A percentile compares a stretch with the other conserved stretches of the same genome.
Conservation (phyloP, 257 asterid genomes). For the Solanum okadae region DNA sequence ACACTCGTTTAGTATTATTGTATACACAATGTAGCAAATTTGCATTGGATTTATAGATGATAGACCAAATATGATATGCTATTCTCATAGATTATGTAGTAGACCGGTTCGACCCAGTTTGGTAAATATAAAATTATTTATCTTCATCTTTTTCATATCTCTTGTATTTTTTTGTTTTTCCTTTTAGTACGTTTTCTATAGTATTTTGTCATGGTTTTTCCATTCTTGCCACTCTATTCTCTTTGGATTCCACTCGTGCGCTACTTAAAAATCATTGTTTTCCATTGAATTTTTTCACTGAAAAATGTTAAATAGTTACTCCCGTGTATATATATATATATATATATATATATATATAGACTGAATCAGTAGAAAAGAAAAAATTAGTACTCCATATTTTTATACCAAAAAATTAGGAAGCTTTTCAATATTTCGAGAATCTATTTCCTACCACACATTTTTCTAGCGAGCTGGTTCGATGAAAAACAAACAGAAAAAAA, state of each 20-base stretch:
- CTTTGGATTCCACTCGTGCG: too few species aligned
- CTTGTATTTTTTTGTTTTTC: neutral
- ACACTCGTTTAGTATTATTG: too few species aligned
- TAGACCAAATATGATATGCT: neutral
- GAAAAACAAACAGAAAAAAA: fast-evolving
- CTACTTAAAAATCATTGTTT: too few species aligned
- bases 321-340: too few species aligned
- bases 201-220: neutral
- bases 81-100: neutral
- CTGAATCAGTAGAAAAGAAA: too few species aligned
- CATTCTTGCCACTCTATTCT: neutral
- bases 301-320: too few species aligned
- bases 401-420: too few species aligned
- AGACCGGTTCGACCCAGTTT: neutral
- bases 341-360: too few species aligned
- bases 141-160: neutral
- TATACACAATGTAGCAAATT: neutral
- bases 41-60: too few species aligned
- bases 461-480: neutral
- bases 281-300: too few species aligned
- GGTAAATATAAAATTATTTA: neutral
- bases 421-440: neutral
- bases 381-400: too few species aligned
- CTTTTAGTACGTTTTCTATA: neutral
- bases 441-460: neutral